These are phyloP conservation scores for Fusarium guadeloupense DNA, from an alignment of 2,329 filamentous ascomycete species.

Conservation along the genomic window DNA sequence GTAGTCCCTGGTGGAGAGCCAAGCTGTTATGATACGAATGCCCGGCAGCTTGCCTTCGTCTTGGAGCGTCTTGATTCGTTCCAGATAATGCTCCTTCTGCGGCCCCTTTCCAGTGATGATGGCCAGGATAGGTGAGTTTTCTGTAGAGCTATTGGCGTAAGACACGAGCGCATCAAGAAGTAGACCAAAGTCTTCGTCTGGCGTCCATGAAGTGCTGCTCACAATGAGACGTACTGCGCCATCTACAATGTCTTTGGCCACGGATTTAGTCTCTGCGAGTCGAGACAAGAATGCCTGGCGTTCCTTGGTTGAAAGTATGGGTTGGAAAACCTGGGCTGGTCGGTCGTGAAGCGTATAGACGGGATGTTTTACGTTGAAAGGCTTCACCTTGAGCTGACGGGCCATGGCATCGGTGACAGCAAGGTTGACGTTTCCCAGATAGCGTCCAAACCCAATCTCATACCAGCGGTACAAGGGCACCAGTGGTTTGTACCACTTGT, in stretches of 20 bases:
- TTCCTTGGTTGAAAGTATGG: slow-evolving; percentile 60
- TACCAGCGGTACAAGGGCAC: slow-evolving; percentile 81
- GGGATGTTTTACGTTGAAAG: slow-evolving; percentile 71
- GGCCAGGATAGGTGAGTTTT: slow-evolving; percentile 75
- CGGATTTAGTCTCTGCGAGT: slow-evolving; percentile 70
- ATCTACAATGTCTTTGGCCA: slow-evolving; percentile 67
- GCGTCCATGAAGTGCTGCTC: slow-evolving; percentile 96
- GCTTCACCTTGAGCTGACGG: slow-evolving; percentile 68
- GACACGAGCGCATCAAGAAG: slow-evolving; percentile 82
- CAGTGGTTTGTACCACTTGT: slow-evolving; percentile 73
- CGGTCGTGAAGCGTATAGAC: slow-evolving; percentile 85
- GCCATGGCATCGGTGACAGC: slow-evolving; percentile 93
- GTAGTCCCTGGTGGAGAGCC: slow-evolving; percentile 86
- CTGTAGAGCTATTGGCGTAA: slow-evolving; percentile 66
- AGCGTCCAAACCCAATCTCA: slow-evolving; percentile 75
- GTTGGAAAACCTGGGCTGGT: slow-evolving; percentile 83
- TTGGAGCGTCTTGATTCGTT: slow-evolving; percentile 69
- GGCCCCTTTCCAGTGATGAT: slow-evolving; percentile 97
- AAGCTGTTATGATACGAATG: slow-evolving; percentile 80
- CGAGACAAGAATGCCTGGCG: slow-evolving; percentile 69
- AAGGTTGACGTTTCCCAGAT: slow-evolving; percentile 76
- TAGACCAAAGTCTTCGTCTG: slow-evolving; percentile 93
- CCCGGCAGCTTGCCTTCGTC: slow-evolving; percentile 70
- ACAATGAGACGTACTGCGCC: slow-evolving; percentile 76
- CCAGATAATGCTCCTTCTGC: slow-evolving; percentile 78